A percentile compares a stretch with the other conserved stretches of the same genome.
Evolutionary conservation across 2,329 filamentous ascomycete genomes (phyloP).

Genomic region (Polychaeton citri): DNA sequence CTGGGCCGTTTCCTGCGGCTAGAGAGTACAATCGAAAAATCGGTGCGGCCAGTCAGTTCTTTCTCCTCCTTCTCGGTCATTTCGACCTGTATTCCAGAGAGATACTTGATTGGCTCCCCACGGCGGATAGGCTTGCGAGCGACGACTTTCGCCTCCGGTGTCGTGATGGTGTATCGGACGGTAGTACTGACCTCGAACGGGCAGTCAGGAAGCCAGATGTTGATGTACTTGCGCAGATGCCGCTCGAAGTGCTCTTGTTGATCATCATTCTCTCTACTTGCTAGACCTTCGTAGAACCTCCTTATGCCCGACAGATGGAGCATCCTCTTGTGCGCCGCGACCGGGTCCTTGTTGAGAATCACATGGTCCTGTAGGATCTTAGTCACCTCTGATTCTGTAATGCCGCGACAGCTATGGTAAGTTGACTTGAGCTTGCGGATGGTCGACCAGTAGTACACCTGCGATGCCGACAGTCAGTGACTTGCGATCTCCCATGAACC

Average conservation of each 20-base stretch:
- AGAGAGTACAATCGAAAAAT: conserved; percentile 95
- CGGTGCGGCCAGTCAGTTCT: conserved; percentile 71
- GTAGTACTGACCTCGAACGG: conserved; percentile 89
- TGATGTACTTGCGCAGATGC: conserved; percentile 80
- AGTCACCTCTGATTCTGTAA: conserved; percentile 52
- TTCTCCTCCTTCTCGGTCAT: conserved; percentile 88
- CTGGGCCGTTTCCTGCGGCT: conserved; percentile 82
- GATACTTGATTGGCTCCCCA: conserved; percentile 79
- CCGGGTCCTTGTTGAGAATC: conserved; percentile 59
- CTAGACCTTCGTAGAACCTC: conserved; percentile 53
- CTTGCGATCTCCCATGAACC: too few species aligned
- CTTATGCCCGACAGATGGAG: conserved; percentile 60
- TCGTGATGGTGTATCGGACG: conserved; percentile 86
- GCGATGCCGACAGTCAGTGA: too few species aligned
- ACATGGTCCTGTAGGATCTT: conserved; percentile 50
- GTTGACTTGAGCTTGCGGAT: conserved; percentile 88
- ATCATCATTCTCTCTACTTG: conserved; percentile 45
- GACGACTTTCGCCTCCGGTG: conserved; percentile 76
- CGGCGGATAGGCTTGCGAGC: conserved; percentile 67
- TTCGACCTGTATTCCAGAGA: conserved; percentile 79
- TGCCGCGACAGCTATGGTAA: conserved; percentile 70
- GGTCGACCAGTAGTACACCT: conserved; percentile 94
- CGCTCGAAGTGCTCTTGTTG: conserved; percentile 77
- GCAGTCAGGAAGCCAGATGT: conserved; percentile 85
- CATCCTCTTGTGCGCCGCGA: conserved; percentile 57